Base-by-base conservation (phyloP, 2,329 filamentous ascomycete species). In the Septoria petroselini region DNA sequence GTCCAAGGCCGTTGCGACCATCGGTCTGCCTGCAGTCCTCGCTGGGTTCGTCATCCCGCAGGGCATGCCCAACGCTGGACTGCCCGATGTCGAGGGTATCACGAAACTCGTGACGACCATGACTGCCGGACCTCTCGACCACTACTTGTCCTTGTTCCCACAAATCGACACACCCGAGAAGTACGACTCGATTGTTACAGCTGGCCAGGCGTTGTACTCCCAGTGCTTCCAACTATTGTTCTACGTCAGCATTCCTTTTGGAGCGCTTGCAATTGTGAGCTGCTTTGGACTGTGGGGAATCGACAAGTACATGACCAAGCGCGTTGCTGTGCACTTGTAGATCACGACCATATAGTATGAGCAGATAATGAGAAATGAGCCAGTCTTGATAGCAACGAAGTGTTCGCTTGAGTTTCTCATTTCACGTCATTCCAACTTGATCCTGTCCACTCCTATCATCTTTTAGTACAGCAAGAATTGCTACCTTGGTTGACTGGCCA, bases 1-100 rank as follows among this genome's bases (percentile, higher is more conserved):
- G 3, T 45, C 73, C 25, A 71, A 74, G 35, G 74, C 82, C 12
- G 75, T 75, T 17, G 70, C 67, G 6, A 69, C 74, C 8, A 38
- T 46, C 5, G 42, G 42, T 15, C 67, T 52, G 4, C 49, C 55
- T 9, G 45, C 50, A 9, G 35, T 51, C 9, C 34, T 47, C 7
- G 53, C 44, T 11, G 55, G 53, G 0, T 41, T 42, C 25, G n/a
- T 39, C 17, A 11, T 35, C 34, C 30, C 38, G 31, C 23, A 33
- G 23, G 23, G 41, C n/a, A 5, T 46, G 12, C 42, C n/a, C n/a
- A n/a, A n/a, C n/a, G n/a, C n/a, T n/a, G n/a, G n/a, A n/a, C n/a
- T n/a, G n/a, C n/a, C 42, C 3, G 42, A 46, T 12, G 15, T 46
- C 14, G 17, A 19, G n/a, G 8, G 34, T 6, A 58, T 58, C 29